These are phyloP conservation scores for Oldenlandia corymbosa DNA, from an alignment of 257 asterid species.

Conservation along the genomic window DNA sequence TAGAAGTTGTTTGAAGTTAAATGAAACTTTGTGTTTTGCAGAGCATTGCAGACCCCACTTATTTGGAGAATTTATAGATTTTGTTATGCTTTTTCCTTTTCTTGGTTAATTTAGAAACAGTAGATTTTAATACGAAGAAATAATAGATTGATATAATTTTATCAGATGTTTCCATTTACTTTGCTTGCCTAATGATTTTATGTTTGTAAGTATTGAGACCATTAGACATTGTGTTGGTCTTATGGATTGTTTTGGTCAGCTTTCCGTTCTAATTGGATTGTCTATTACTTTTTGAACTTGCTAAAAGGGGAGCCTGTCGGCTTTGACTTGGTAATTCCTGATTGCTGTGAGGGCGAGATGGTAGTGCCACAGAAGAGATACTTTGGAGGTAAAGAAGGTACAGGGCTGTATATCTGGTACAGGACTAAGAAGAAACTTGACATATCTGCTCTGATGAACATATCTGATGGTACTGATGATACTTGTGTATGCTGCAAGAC, in stretches of 20 bases:
- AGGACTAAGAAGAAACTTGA: slow-evolving; percentile 60
- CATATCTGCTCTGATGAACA: slow-evolving; percentile 53
- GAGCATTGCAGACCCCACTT: too few species aligned
- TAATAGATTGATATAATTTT: background rate
- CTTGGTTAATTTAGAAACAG: background rate
- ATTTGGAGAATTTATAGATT: too few species aligned
- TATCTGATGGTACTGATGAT: slow-evolving; percentile 39
- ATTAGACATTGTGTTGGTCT: background rate
- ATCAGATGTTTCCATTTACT: background rate
- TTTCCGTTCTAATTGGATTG: background rate
- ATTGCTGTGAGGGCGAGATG: slow-evolving; percentile 74
- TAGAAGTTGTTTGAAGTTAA: too few species aligned
- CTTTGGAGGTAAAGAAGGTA: slow-evolving; percentile 90
- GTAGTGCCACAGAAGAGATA: slow-evolving; percentile 65
- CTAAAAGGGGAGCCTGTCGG: slow-evolving; percentile 76
- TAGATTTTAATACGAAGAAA: background rate
- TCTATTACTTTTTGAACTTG: slow-evolving; percentile 8
- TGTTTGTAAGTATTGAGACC: background rate
- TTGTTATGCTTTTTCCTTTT: background rate
- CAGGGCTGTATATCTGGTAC: slow-evolving; percentile 78
- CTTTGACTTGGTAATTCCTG: slow-evolving; percentile 62
- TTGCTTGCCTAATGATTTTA: background rate
- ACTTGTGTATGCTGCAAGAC: slow-evolving; percentile 43
- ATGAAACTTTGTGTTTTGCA: too few species aligned
- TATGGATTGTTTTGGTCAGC: background rate